Base-by-base conservation (phyloP, 2,329 filamentous ascomycete species). In the Ceratocystis cubensis region DNA sequence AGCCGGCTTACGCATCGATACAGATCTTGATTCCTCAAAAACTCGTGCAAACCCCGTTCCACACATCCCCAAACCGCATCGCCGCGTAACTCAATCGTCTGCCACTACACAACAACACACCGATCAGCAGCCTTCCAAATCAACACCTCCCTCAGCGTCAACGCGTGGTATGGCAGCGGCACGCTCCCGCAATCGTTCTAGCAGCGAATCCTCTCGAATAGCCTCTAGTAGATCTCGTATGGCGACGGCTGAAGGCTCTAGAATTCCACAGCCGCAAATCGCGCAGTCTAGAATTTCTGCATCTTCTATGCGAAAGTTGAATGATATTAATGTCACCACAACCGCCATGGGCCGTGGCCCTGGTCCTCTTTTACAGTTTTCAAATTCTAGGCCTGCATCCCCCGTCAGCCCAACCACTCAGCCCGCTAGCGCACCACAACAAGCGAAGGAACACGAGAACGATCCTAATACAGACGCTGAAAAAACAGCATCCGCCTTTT, bases 1-100 rank as follows among this genome's bases (percentile, higher is more conserved):
- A 72, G 86, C 88, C n/a, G 85, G 81, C 72, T 75, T 88, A 70
- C 79, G 81, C 69, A 81, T 80, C 70, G 75, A 81, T 68, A 77
- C 75, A 8, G 28, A 56, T 61, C 13, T 50, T 30, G 56, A 44
- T 48, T 56, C 63, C 30, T 64, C 48, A 48, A 56, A 50, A 37
- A 50, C 64, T 20, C 10, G 37, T 48, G 28, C 45, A 66, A 66
- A 37, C 56, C 22, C 25, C 10, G 2, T 37, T n/a, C n/a, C 25
- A 7, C 56, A 30, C 4, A 59, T 37, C 3, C 37, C 63, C 15
- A 57, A 57, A 25, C 20, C 17, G 5, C n/a, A 46, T 28, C 28
- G 17, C 20, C 63, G 37, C 37, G 30, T 30, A 17, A 48, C 25
- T 57, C 28, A n/a, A 57, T 33, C 46, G 4, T 41, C 20, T 25